A percentile compares a stretch with the other conserved stretches of the same genome.
These are phyloP conservation scores for Boletus subparvulus DNA, from an alignment of 768 basidiomycete species.

Conservation along the genomic window DNA sequence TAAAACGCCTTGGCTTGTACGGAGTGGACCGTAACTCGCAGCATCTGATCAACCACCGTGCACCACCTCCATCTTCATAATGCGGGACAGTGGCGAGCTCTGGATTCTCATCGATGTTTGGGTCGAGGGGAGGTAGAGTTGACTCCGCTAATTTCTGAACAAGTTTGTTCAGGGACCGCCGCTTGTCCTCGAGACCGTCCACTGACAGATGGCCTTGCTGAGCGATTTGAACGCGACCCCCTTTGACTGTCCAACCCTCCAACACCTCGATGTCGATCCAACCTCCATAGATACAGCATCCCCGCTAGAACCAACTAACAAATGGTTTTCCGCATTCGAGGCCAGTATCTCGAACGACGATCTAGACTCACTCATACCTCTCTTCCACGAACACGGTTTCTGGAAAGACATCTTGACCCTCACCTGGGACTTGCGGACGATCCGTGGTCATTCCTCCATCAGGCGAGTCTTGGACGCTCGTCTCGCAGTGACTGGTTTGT, in stretches of 20 bases:
- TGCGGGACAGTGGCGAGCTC: not conserved
- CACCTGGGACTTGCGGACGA: constrained; percentile 55
- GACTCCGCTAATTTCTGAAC: no score
- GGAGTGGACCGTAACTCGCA: not conserved
- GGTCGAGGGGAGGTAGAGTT: no score
- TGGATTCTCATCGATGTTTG: no score
- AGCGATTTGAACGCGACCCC: not conserved
- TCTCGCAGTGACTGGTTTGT: constrained; percentile 25
- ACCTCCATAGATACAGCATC: constrained; percentile 10
- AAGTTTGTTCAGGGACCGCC: not conserved
- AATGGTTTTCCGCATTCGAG: constrained; percentile 24
- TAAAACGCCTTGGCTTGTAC: not conserved
- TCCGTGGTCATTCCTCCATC: constrained; percentile 40
- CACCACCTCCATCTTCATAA: not conserved
- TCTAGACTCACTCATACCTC: not conserved
- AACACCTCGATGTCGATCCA: constrained; percentile 16
- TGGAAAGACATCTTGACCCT: constrained; percentile 55
- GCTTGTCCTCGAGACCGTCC: not conserved
- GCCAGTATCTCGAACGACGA: constrained; percentile 3
- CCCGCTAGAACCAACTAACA: constrained; percentile 2
- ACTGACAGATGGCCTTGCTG: not conserved
- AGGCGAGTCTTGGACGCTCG: constrained; percentile 37
- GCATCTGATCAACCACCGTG: not conserved
- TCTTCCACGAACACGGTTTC: constrained; percentile 29
- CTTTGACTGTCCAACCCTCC: constrained; percentile 25